phyloP scores from a whole-genome alignment of 768 basidiomycete genomes.

The Mrakia gelida region DNA sequence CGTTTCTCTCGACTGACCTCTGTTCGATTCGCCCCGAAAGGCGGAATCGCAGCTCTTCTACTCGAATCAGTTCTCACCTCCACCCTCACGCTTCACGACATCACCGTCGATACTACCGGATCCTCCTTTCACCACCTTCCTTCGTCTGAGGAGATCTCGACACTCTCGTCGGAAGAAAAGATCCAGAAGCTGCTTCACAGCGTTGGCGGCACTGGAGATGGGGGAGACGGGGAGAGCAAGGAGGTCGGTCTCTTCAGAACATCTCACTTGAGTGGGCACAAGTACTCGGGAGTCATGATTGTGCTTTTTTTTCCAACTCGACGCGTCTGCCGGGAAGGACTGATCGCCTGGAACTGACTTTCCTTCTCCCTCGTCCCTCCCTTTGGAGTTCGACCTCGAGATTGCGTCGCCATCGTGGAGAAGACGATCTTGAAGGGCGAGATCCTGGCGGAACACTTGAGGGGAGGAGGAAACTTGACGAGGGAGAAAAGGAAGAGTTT shows the following conservation, averaged over 20 bases:
- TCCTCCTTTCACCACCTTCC: constrained; percentile 44
- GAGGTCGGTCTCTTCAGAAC: constrained; percentile 70
- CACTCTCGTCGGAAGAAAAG: not conserved
- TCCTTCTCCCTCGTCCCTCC: not conserved
- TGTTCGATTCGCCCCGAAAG: no score
- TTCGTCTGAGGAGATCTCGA: not conserved
- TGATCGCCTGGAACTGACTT: no score
- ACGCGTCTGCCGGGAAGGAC: not conserved
- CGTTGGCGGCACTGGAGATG: not conserved
- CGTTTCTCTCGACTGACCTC: no score
- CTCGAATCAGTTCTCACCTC: constrained; percentile 41
- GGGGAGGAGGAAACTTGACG: constrained; percentile 74
- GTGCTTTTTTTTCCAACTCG: not conserved
- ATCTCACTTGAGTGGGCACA: constrained; percentile 91
- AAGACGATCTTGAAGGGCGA: constrained; percentile 81
- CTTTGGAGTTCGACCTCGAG: constrained; percentile 72
- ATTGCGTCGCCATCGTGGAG: constrained; percentile 56
- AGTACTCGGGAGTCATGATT: constrained; percentile 8
- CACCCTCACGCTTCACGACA: constrained; percentile 52
- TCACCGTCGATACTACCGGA: constrained; percentile 38
- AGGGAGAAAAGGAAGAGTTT: constrained; percentile 37
- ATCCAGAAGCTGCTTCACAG: not conserved
- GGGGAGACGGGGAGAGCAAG: constrained; percentile 54
- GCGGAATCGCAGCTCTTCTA: constrained; percentile 67
- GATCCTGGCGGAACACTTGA: constrained; percentile 74